phyloP scores from a whole-genome alignment of 78 protist species.

The Mantamonas sphyraenae region DNA sequence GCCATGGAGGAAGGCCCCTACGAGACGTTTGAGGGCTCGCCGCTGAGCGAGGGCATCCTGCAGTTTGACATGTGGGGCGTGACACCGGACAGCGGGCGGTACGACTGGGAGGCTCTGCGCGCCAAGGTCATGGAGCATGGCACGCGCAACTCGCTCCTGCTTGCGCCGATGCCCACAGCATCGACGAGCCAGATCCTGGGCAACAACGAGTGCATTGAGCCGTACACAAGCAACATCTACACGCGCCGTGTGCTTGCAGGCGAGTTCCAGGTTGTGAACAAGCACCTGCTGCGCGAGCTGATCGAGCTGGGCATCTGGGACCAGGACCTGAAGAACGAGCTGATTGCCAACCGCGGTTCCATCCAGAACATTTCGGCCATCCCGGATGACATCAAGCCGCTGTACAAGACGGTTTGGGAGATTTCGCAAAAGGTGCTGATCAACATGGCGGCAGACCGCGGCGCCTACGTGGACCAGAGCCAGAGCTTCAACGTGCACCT shows the following conservation, averaged over 20 bases:
- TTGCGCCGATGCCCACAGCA: constrained; percentile 99
- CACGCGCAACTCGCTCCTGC: constrained; percentile 86
- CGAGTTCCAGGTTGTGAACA: constrained; percentile 92
- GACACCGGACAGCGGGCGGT: constrained; percentile 40
- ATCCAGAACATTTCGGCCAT: constrained; percentile 76
- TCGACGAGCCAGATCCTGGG: constrained; percentile 97
- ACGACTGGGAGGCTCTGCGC: constrained; percentile 64
- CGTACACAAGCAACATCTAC: constrained; percentile 95
- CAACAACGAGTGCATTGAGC: constrained; percentile 97
- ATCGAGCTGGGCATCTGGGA: constrained; percentile 82
- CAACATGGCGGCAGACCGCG: constrained; percentile 97
- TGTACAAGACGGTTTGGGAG: constrained; percentile 97
- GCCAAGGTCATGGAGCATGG: constrained; percentile 54
- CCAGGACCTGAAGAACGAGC: constrained; percentile 40
- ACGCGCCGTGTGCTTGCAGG: constrained; percentile 91
- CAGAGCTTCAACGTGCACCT: constrained; percentile 84
- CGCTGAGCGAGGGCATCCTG: constrained; percentile 69
- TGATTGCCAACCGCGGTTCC: constrained; percentile 84
- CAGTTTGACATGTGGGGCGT: constrained; percentile 96
- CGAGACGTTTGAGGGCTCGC: constrained; percentile 77
- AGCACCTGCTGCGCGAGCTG: constrained; percentile 87
- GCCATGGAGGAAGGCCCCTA: constrained; percentile 67
- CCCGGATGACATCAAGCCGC: constrained; percentile 71
- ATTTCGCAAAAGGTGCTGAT: constrained; percentile 80
- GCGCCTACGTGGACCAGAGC: constrained; percentile 92